Base-by-base conservation (phyloP, 148 eudicot genomes). In the Spergularia bocconei region DNA sequence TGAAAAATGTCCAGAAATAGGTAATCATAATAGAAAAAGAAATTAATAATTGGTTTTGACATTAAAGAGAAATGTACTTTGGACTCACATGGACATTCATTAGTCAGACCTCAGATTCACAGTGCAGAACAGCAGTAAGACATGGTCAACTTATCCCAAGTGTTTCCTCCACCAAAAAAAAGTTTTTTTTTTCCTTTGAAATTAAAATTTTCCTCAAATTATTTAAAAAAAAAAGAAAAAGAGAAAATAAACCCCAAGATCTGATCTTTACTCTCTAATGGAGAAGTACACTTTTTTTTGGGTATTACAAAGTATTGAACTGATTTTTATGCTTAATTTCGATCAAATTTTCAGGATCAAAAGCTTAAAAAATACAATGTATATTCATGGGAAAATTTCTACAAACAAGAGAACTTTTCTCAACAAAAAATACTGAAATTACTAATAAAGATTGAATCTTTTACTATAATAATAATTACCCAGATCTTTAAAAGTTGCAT, bases 51-150 rank as follows among this genome's bases (percentile, higher is more conserved):
- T 57, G 13, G 25, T 48, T 29, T n/a, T n/a, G 17, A 25, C 59
- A 73, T 60, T 52, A 10, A n/a, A 33, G 20, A 66, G 19, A 20
- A 67, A 57, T 67, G 55, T 15, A 52, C 39, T 23, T 17, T 2
- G 4, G 7, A 55, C 20, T 72, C 75, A 70, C 75, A 70, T 77
- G 63, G 41, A 70, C 61, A 70, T 70, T 70, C 54, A 70, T 16
- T 29, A 13, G 17, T 62, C 25, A 73, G 14, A 62, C 54, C 25
- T 60, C 68, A 73, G 13, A 73, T 73, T 47, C 14, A 39, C 57
- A 47, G 48, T 58, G 7, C 48, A 75, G 63, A 38, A 7, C 56
- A 15, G 9, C 54, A 75, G 39, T 20, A 55, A 65, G 59, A 66
- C 50, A 70, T 23, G 44, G 75, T 41, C 63, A 69, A 16, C 66